phyloP scores from a whole-genome alignment of 768 basidiomycete species.

The Tephrocybe sp. region DNA sequence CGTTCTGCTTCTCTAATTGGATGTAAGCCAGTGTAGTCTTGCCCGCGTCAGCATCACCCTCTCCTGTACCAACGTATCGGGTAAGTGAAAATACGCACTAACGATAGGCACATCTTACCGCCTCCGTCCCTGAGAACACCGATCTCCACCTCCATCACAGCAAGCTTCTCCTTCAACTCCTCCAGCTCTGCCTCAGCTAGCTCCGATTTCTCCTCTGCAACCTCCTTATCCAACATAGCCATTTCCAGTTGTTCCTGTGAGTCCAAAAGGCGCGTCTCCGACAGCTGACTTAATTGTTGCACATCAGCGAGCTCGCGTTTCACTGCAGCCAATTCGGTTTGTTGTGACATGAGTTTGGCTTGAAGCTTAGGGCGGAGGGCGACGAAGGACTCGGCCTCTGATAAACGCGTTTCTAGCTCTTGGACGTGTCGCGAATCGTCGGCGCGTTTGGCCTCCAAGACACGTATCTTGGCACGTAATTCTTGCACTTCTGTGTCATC shows the following conservation, averaged over 20 bases:
- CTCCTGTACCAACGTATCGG: too few relatives aligned
- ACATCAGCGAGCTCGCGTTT: slow-evolving; percentile 78
- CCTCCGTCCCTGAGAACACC: slow-evolving; percentile 69
- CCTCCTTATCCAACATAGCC: slow-evolving; percentile 92
- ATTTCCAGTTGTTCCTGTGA: slow-evolving; percentile 91
- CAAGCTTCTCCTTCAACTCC: slow-evolving; percentile 74
- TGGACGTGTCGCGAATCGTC: slow-evolving; percentile 86
- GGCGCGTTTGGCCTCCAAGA: slow-evolving; percentile 82
- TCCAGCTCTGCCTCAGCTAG: slow-evolving; percentile 75
- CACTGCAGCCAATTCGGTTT: slow-evolving; percentile 75
- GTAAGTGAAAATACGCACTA: too few relatives aligned
- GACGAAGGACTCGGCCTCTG: slow-evolving; percentile 83
- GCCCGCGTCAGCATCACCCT: slow-evolving; percentile 27
- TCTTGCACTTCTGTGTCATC: slow-evolving; percentile 76
- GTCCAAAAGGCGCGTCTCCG: slow-evolving; percentile 73
- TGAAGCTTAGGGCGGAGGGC: slow-evolving; percentile 88
- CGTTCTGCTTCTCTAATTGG: slow-evolving; percentile 97
- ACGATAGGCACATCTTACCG: too few relatives aligned
- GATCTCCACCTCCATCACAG: slow-evolving; percentile 81
- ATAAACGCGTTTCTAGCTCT: slow-evolving; percentile 80
- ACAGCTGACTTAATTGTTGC: slow-evolving; percentile 69
- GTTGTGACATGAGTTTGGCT: slow-evolving; percentile 79
- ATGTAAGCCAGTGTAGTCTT: slow-evolving; percentile 69
- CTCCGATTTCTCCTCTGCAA: slow-evolving; percentile 93
- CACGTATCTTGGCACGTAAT: slow-evolving; percentile 77